Conservation (phyloP, 345 rosid genomes). For the Psidium guajava region DNA sequence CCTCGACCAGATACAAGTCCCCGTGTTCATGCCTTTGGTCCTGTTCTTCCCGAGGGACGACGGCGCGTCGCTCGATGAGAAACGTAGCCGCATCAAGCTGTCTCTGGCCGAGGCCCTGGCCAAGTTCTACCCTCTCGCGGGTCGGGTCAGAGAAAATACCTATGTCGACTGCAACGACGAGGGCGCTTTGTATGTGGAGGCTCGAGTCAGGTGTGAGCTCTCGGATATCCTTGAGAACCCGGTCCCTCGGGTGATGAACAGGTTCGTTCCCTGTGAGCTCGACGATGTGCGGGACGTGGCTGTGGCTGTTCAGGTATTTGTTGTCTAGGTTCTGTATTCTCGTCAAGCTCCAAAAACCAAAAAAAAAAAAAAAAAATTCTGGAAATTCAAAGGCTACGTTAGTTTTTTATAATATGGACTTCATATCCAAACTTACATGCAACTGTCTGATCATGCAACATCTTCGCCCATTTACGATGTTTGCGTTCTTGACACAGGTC, state of each 20-base stretch:
- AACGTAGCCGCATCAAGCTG: constrained; percentile 1
- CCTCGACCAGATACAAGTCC: constrained; percentile 25
- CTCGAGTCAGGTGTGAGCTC: constrained; percentile 8
- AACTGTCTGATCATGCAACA: neutral
- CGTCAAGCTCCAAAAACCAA: neutral
- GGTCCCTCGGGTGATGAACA: constrained; percentile 2
- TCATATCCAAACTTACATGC: neutral
- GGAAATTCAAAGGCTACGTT: too few species aligned
- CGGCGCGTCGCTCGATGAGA: neutral
- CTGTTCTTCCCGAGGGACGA: constrained; percentile 15
- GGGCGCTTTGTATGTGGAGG: constrained; percentile 15
- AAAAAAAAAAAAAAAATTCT: neutral
- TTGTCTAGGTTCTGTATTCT: neutral
- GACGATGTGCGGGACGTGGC: constrained; percentile 1
- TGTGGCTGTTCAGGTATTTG: constrained; percentile 1
- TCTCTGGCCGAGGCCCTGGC: constrained; percentile 11
- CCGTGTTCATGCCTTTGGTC: constrained; percentile 18
- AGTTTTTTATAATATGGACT: too few species aligned
- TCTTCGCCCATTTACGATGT: neutral
- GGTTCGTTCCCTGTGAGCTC: constrained; percentile 6
- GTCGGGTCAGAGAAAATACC: constrained; percentile 17
- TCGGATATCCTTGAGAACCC: constrained; percentile 5
- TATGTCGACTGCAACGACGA: constrained; percentile 20
- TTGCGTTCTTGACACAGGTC: constrained; percentile 1
- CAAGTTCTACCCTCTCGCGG: constrained; percentile 19